These are phyloP conservation scores for Massariosphaeria phaeospora DNA, from an alignment of 495 filamentous ascomycete genomes.

Conservation along the genomic window DNA sequence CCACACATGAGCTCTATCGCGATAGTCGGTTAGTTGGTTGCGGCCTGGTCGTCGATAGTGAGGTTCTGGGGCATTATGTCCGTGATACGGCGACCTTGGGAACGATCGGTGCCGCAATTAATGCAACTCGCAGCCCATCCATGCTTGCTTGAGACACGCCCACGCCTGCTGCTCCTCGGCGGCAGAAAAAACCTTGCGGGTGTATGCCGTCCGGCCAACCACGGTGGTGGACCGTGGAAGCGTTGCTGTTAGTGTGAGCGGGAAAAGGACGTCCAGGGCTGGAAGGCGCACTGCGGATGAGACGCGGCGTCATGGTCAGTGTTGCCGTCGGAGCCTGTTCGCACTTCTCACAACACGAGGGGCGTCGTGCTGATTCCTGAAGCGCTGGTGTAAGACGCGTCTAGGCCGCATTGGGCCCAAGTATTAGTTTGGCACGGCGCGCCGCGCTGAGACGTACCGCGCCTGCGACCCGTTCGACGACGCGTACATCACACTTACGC, in stretches of 20 bases:
- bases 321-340: neutral
- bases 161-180: no score
- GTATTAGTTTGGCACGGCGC: constrained; percentile 26
- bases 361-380: constrained; percentile 2
- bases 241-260: constrained; percentile 13
- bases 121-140: constrained; percentile 10
- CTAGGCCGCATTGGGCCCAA: constrained; percentile 25
- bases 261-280: neutral
- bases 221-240: constrained; percentile 3
- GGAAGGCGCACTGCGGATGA: constrained; percentile 8
- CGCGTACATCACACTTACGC: constrained; percentile 15
- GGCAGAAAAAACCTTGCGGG: no score
- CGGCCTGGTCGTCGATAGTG: no score
- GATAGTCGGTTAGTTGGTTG: no score
- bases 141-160: constrained; percentile 1
- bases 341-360: no score
- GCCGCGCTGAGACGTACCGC: constrained; percentile 31
- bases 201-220: constrained; percentile 3
- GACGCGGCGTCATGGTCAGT: constrained; percentile 4
- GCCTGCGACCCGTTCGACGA: constrained; percentile 16
- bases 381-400: constrained; percentile 18
- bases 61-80: neutral
- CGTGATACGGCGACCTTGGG: constrained; percentile 6
- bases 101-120: neutral
- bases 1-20: neutral